Conservation (phyloP, 257 asterid genomes). For the Catharanthus roseus region DNA sequence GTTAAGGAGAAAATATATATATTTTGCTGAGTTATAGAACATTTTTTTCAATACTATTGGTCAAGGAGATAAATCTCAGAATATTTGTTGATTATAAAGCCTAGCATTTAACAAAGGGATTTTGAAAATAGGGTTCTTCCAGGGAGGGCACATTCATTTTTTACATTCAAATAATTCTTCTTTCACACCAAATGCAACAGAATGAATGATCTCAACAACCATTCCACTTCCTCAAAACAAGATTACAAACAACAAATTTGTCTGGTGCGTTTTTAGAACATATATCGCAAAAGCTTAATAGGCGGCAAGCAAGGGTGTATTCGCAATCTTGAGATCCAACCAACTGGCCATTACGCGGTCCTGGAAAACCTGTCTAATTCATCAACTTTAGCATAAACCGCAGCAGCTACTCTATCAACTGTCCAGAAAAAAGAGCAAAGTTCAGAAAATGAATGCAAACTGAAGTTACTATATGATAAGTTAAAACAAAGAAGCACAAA, state of each 20-base stretch:
- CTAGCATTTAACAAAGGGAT: neutral
- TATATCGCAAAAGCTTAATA: neutral
- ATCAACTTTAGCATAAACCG: slow-evolving; percentile 10
- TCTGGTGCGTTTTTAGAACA: neutral
- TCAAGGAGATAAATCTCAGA: no score
- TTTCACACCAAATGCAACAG: slow-evolving; percentile 8
- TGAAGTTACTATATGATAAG: neutral
- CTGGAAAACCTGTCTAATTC: slow-evolving; percentile 9
- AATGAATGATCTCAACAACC: slow-evolving; percentile 11
- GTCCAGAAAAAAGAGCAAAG: slow-evolving; percentile 14
- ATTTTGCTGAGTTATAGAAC: no score
- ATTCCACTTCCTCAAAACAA: slow-evolving; percentile 1
- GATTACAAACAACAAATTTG: slow-evolving; percentile 8
- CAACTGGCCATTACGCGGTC: slow-evolving; percentile 9
- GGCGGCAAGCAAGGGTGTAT: neutral
- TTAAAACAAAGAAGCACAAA: neutral
- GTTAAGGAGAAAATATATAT: no score
- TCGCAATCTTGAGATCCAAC: neutral
- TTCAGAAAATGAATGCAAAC: neutral
- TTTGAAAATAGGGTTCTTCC: neutral
- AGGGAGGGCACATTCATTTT: slow-evolving; percentile 6
- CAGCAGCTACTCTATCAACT: slow-evolving; percentile 22
- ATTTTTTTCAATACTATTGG: no score
- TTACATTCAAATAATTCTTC: slow-evolving; percentile 12
- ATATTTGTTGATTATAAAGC: no score